Conservation (phyloP, 2,329 filamentous ascomycete genomes). For the Meredithiella fracta region DNA sequence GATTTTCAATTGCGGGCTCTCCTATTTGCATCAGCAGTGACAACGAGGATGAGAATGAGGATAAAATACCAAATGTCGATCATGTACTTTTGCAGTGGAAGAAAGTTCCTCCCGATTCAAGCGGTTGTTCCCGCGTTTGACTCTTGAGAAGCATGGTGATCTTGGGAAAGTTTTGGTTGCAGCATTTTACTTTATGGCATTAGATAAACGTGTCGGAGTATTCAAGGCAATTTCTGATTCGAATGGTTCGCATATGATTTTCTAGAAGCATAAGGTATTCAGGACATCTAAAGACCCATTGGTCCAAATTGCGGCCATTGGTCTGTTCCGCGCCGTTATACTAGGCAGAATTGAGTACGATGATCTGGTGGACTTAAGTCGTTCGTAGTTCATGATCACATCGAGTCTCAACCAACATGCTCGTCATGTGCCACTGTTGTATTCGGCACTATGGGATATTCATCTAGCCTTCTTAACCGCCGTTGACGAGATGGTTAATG, state of each 20-base stretch:
- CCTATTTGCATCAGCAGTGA: conserved; percentile 17
- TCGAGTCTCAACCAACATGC: background rate
- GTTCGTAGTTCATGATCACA: conserved; percentile 1
- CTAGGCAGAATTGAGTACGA: background rate
- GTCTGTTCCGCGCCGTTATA: background rate
- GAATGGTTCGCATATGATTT: background rate
- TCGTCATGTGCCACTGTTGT: background rate
- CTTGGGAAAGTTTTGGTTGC: conserved; percentile 3
- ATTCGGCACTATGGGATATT: conserved; percentile 5
- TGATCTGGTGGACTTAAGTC: background rate
- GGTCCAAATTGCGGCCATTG: conserved; percentile 7
- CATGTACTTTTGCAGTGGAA: conserved; percentile 11
- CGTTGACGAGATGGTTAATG: conserved; percentile 6
- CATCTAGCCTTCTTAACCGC: conserved; percentile 5
- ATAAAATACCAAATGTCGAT: background rate
- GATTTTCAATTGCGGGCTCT: background rate
- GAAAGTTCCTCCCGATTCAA: conserved; percentile 4
- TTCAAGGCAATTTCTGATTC: background rate
- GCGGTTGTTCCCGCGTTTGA: background rate
- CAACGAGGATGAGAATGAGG: conserved; percentile 16
- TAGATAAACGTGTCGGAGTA: background rate
- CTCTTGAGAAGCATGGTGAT: conserved; percentile 1
- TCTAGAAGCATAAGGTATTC: conserved; percentile 6
- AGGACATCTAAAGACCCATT: background rate
- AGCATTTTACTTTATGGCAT: conserved; percentile 5